Evolutionary conservation across 2,329 filamentous ascomycete genomes (phyloP), one percentile per base, ranked within the genome.

Genomic region (Balansia obtecta): DNA sequence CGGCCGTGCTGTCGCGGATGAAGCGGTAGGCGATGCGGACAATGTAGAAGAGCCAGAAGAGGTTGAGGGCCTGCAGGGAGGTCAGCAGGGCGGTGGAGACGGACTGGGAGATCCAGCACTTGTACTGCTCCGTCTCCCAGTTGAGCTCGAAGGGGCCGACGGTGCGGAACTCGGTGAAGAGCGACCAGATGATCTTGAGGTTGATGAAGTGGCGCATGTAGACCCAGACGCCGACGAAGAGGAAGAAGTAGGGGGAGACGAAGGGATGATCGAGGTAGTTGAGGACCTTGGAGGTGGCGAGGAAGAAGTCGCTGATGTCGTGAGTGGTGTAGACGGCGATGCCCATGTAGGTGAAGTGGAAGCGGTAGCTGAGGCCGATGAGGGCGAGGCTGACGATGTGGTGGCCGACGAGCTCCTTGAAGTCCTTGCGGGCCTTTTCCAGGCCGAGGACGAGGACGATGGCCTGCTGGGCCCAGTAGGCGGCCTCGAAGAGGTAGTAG

Each of bases 301-400:
- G 77, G 79, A 96, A 96, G 71, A 96, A 95, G 67, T 96, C 90
- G 53, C 84, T 89, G 54, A 96, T 86, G 63, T 97, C 90, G 68
- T 95, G 88, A 10, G 90, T 95, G 54, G 93, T 88, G 68, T 95
- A 97, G 34, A 97, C 88, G 18, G 88, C 87, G 50, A 96, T 71
- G 27, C 90, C 90, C 65, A 97, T 94, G 69, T 95, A 91, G 18
- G 89, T 94, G 67, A 96, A 97, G 69, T 97, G 90, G 74, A 95
- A 97, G 54, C 88, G 82, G 71, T 96, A 97, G 71, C 86, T 93
- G 62, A 91, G 71, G 52, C 71, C 84, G 58, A 97, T 95, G 59
- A 97, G 76, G 18, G 83, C 72, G 53, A 97, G 71, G 18, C 88
- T 94, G 64, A 96, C 86, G 58, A 96, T 83, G 66, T 97, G 90